Evolutionary conservation across 495 filamentous ascomycete genomes (phyloP).

Genomic region (Astrothelium subdiscretum): DNA sequence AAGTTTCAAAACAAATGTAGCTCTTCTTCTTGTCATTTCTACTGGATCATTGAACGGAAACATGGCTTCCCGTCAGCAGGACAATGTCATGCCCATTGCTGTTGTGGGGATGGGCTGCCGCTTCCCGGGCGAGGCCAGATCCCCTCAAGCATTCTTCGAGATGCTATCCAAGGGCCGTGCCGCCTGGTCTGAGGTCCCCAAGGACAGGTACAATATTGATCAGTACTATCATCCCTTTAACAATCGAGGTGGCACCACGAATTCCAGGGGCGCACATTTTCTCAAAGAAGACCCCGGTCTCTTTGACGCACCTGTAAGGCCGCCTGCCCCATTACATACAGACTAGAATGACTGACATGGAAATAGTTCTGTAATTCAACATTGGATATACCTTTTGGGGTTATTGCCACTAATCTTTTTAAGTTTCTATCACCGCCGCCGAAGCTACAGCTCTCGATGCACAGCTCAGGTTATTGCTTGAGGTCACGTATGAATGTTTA

Average conservation of each 20-base stretch:
- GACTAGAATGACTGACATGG: background rate
- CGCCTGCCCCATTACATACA: background rate
- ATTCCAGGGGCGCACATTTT: background rate
- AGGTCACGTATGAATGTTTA: conserved; percentile 22
- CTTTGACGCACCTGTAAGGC: background rate
- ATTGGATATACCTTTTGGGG: background rate
- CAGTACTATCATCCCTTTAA: conserved; percentile 41
- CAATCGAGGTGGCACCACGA: background rate
- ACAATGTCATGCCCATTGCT: conserved; percentile 34
- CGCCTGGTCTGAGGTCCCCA: conserved; percentile 40
- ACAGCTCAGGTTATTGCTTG: conserved; percentile 23
- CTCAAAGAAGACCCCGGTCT: background rate
- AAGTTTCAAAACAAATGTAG: background rate
- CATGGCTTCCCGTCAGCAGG: background rate
- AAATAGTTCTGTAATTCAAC: background rate
- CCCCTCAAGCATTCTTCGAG: conserved; percentile 46
- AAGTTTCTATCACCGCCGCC: conserved; percentile 9
- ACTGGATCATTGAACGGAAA: background rate
- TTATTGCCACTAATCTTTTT: background rate
- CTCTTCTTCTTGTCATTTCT: background rate
- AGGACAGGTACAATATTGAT: conserved; percentile 44
- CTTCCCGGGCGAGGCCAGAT: conserved; percentile 43
- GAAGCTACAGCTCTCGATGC: conserved; percentile 22
- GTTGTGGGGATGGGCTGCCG: conserved; percentile 45
- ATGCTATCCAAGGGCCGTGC: conserved; percentile 33